phyloP scores from a whole-genome alignment of 108 stramenopile genomes.

The Skeletonema tropicum region DNA sequence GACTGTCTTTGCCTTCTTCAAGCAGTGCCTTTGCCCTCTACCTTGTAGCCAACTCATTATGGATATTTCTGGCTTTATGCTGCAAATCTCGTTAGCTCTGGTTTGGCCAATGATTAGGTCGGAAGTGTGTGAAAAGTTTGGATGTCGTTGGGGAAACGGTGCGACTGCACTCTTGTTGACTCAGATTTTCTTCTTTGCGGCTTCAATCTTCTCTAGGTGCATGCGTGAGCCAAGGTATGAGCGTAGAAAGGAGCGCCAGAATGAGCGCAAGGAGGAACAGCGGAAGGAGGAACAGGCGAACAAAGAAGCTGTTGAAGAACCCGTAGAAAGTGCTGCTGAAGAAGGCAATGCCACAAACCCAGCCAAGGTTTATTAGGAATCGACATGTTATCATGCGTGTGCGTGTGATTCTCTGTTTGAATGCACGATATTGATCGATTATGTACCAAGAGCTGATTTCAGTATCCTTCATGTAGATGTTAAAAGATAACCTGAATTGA shows the following conservation, averaged over 20 bases:
- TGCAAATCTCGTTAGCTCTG: conserved; percentile 30
- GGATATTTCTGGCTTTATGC: conserved; percentile 12
- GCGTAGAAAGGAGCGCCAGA: neutral
- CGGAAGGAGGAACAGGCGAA: neutral
- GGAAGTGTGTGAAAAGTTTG: conserved; percentile 3
- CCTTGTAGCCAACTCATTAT: conserved; percentile 25
- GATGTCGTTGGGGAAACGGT: conserved; percentile 17
- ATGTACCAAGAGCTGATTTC: no score
- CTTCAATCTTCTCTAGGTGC: conserved; percentile 30
- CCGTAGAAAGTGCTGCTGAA: no score
- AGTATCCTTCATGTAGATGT: no score
- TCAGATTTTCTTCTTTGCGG: conserved; percentile 24
- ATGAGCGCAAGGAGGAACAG: neutral
- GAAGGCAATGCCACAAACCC: no score
- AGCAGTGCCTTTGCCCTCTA: conserved; percentile 38
- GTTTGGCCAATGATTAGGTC: conserved; percentile 13
- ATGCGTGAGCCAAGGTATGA: conserved; percentile 33
- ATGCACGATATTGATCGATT: no score
- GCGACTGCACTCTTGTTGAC: conserved; percentile 11
- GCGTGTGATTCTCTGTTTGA: no score
- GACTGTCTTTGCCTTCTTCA: conserved; percentile 33
- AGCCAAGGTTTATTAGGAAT: no score
- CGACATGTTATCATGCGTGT: no score
- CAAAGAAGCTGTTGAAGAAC: no score
- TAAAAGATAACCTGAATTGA: no score